phyloP scores from a whole-genome alignment of 208 protist genomes.

The Acanthamoeba rhysodes region DNA sequence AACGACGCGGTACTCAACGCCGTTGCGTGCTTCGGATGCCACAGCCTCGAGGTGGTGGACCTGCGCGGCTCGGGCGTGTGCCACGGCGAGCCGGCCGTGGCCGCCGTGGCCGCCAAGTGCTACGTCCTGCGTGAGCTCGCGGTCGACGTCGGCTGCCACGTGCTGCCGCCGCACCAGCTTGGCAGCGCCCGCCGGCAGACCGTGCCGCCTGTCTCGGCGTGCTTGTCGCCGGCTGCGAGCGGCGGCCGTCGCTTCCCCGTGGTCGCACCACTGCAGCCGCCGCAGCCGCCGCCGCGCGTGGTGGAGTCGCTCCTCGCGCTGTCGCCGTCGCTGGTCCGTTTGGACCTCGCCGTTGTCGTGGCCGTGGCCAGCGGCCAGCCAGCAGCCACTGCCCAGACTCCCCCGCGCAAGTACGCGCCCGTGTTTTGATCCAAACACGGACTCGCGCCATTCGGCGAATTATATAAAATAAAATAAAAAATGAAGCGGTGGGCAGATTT shows the following conservation, averaged over 20 bases:
- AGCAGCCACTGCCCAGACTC: background rate
- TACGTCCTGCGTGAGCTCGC: background rate
- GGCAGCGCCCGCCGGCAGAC: background rate
- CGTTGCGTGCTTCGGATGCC: background rate
- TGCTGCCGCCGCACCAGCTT: background rate
- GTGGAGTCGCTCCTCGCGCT: background rate
- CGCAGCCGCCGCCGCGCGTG: background rate
- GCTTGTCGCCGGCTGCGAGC: background rate
- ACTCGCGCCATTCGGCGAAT: too few relatives aligned
- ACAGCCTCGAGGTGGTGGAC: slow-evolving; percentile 31
- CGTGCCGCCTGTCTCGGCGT: too few relatives aligned
- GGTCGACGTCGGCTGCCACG: background rate
- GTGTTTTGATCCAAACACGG: too few relatives aligned
- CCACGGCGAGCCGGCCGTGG: background rate
- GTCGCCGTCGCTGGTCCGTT: background rate
- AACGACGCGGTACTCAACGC: background rate
- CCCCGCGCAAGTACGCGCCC: background rate
- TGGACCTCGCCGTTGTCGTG: background rate
- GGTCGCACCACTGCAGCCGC: background rate
- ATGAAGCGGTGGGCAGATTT: too few relatives aligned
- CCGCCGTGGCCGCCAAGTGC: background rate
- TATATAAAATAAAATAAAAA: too few relatives aligned
- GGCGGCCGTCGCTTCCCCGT: too few relatives aligned
- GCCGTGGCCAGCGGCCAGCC: background rate
- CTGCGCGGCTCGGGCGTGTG: background rate